Conservation (phyloP, 1,139 yeast genomes). For the Kodamaea alishanica region DNA sequence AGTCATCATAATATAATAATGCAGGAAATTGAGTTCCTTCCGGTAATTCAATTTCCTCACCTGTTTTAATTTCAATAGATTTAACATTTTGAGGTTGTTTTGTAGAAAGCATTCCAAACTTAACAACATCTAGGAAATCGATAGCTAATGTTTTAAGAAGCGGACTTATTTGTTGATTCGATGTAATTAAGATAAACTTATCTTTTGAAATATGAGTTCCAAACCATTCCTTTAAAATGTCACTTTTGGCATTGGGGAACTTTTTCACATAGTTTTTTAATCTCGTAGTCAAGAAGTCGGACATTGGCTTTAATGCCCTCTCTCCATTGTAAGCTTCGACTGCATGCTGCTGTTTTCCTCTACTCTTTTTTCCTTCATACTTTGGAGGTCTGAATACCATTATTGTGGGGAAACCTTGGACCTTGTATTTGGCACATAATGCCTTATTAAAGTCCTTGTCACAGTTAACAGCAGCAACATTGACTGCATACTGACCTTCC, state of each 20-base stretch:
- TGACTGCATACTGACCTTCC: conserved; percentile 52
- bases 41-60: conserved; percentile 20
- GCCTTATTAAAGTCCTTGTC: conserved; percentile 64
- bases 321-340: conserved; percentile 69
- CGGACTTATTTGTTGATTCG: conserved; percentile 51
- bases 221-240: conserved; percentile 28
- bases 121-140: conserved; percentile 51
- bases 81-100: conserved; percentile 10
- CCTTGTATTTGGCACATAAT: conserved; percentile 62
- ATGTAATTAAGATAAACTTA: conserved; percentile 45
- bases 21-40: conserved; percentile 24
- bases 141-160: conserved; percentile 69
- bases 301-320: conserved; percentile 56
- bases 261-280: conserved; percentile 71
- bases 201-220: conserved; percentile 18
- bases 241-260: conserved; percentile 28
- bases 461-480: conserved; percentile 86
- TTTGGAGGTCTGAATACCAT: conserved; percentile 83
- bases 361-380: conserved; percentile 22
- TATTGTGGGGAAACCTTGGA: conserved; percentile 80
- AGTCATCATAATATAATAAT: conserved; percentile 27
- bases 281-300: conserved; percentile 56
- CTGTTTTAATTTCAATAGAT: conserved; percentile 18
- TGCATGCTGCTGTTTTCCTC: conserved; percentile 39
- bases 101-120: conserved; percentile 27